Conservation (phyloP, 768 basidiomycete species). For the Kwoniella dendrophila region DNA sequence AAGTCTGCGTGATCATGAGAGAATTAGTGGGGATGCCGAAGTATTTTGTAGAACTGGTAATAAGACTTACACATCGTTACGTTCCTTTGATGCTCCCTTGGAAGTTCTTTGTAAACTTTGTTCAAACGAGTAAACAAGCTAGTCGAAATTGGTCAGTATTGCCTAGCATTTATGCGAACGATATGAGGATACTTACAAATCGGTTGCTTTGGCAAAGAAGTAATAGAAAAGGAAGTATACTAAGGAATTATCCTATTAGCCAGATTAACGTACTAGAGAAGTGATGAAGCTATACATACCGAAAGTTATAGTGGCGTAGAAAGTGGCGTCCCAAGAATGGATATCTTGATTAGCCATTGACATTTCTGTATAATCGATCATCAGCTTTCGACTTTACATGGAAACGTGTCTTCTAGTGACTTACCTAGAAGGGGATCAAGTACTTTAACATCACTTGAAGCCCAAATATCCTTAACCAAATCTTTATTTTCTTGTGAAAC, state of each 20-base stretch:
- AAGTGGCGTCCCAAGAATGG: slow-evolving; percentile 42
- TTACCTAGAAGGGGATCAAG: slow-evolving; percentile 31
- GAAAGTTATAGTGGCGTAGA: slow-evolving; percentile 33
- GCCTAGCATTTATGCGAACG: neutral
- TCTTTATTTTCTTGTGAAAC: slow-evolving; percentile 36
- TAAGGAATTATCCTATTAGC: neutral
- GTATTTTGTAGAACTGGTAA: neutral
- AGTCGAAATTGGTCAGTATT: neutral
- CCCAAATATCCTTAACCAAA: slow-evolving; percentile 19
- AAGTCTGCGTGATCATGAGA: slow-evolving; percentile 21
- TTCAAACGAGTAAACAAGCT: slow-evolving; percentile 23
- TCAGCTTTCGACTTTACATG: neutral
- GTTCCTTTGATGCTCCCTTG: slow-evolving; percentile 34
- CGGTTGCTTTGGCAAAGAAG: slow-evolving; percentile 20
- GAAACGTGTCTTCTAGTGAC: neutral
- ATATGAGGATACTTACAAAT: slow-evolving; percentile 22
- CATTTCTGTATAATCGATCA: slow-evolving; percentile 19
- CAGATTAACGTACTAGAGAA: neutral
- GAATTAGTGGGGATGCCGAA: neutral
- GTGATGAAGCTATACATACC: slow-evolving; percentile 13
- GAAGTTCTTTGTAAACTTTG: slow-evolving; percentile 13
- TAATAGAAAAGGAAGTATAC: slow-evolving; percentile 37
- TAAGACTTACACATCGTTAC: slow-evolving; percentile 36
- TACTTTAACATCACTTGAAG: slow-evolving; percentile 13
- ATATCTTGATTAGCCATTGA: slow-evolving; percentile 25